Base-by-base conservation (phyloP, 2,329 filamentous ascomycete genomes). In the Beauveria asiatica region DNA sequence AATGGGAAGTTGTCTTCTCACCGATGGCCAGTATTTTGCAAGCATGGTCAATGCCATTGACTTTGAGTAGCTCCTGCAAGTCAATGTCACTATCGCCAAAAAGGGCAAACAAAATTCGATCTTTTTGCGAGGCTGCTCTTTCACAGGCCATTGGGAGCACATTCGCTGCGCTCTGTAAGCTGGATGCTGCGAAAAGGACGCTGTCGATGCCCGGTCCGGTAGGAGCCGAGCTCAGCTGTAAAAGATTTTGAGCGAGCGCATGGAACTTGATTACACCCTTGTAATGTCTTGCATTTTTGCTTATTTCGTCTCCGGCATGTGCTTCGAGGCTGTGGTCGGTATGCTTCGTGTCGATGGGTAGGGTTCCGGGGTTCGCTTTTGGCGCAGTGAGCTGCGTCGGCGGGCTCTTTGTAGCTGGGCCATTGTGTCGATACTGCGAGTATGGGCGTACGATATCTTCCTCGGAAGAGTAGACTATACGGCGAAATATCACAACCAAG, bases 101-200 rank as follows among this genome's bases (percentile, higher is more conserved):
- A 4, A 97, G 74, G 0, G 84, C 87, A 69, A 96, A 87, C 70
- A 97, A 93, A 9, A 97, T 91, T 63, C 85, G 81, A 68, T 85
- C 96, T 61, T 82, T 78, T 60, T 82, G 79, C 72, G 85, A 81
- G 23, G 72, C 72, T 7, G 86, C 86, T 92, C 97, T 97, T 67
- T 90, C 83, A 72, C 94, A 97, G 6, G 92, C 90, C 69, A 96
- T 78, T 0, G 92, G 91, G 37, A 96, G 76, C 57, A 97, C 71
- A 37, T 82, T 81, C 0, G 89, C 82, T 17, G 86, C 84, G 69
- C 90, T 94, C 70, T 83, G 83, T 55, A 95, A 74, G 62, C 81
- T 92, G 0, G 89, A 86, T 3, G 89, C 86, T 5, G 86, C 87
- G 70, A 96, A 96, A 3, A 97, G 73, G 17, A 96, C 81, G 67